Conservation (phyloP, 73 alveolate species). For the Paramecium bursaria region DNA sequence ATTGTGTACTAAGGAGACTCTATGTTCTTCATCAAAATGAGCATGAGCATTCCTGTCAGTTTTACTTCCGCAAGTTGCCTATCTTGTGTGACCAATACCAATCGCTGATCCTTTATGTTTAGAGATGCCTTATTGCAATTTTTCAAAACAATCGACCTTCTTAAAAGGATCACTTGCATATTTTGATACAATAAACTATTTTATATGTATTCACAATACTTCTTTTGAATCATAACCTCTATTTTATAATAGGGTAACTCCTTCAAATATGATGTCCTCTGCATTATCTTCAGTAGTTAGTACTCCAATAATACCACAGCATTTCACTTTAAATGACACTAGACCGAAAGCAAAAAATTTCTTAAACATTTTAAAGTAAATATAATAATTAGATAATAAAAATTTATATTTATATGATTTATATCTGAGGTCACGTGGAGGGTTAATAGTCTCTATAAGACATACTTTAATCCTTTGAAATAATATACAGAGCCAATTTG, state of each 20-base stretch:
- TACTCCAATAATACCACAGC: constrained; percentile 92
- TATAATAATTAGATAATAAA: too few species aligned
- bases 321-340: constrained; percentile 39
- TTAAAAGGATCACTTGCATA: constrained; percentile 76
- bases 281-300: constrained; percentile 82
- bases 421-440: too few species aligned
- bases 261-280: constrained; percentile 78
- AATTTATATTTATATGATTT: too few species aligned
- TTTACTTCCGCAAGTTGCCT: constrained; percentile 93
- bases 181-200: constrained; percentile 74
- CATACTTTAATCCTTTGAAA: too few species aligned
- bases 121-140: constrained; percentile 74
- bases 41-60: constrained; percentile 94
- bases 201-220: not conserved
- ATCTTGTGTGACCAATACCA: constrained; percentile 94
- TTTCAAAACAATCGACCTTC: constrained; percentile 86
- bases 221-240: constrained; percentile 92
- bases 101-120: constrained; percentile 74
- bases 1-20: constrained; percentile 85
- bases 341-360: constrained; percentile 28
- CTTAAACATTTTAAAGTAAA: too few species aligned
- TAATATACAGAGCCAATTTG: too few species aligned
- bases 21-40: constrained; percentile 79
- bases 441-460: too few species aligned
- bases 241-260: constrained; percentile 81